Evolutionary conservation across 148 eudicot genomes (phyloP).

Genomic region (Fagopyrum tataricum): DNA sequence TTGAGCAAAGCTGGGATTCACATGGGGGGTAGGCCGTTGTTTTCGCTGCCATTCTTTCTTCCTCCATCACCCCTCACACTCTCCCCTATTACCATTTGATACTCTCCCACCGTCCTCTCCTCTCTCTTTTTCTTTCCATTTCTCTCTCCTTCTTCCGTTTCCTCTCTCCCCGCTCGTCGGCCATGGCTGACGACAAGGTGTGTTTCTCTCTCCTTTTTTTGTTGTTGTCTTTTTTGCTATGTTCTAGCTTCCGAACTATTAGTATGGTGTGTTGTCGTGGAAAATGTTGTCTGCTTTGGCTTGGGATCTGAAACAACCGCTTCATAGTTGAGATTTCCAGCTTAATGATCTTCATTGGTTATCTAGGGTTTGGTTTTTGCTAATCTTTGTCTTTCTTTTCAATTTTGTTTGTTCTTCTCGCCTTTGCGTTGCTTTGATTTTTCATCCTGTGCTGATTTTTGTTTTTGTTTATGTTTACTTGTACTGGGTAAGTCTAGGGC

Average conservation of each 20-base stretch:
- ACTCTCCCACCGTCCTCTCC: background rate
- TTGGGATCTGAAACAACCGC: background rate
- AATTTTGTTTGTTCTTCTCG: too few relatives aligned
- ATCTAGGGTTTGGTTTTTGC: background rate
- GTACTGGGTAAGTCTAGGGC: too few relatives aligned
- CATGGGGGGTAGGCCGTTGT: constrained; percentile 1
- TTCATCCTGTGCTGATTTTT: too few relatives aligned
- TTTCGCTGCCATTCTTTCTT: background rate
- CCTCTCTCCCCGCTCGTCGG: background rate
- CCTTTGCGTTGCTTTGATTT: background rate
- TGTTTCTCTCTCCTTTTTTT: background rate
- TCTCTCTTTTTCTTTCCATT: background rate
- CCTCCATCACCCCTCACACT: background rate
- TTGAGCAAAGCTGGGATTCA: background rate
- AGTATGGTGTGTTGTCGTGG: background rate
- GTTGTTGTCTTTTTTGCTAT: background rate
- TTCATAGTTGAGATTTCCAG: background rate
- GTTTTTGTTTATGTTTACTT: background rate
- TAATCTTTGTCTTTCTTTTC: too few relatives aligned
- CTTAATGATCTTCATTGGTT: background rate
- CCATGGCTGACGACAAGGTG: constrained; percentile 12
- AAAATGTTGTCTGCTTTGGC: background rate
- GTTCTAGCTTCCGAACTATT: too few relatives aligned
- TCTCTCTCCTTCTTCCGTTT: background rate
- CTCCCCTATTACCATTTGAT: background rate